Evolutionary conservation across 2,329 filamentous ascomycete genomes (phyloP), one percentile per base, ranked within the genome.

Genomic region (Beauveria caledonica): DNA sequence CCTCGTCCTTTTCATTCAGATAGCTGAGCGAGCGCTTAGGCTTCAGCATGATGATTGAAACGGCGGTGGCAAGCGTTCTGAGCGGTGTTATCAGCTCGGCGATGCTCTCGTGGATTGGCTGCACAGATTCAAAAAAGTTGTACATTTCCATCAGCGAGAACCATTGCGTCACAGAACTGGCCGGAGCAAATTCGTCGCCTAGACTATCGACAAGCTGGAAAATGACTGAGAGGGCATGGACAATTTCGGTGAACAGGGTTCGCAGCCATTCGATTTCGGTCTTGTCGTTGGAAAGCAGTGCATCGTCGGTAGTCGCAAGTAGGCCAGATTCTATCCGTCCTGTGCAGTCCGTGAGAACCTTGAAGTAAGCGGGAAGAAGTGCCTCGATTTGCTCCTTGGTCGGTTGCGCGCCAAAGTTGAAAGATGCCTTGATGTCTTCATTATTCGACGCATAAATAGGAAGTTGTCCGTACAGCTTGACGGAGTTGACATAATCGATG

Each of bases 1-100:
- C 74, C 36, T 76, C 72, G 62, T 75, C 73, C 61, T 72, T 68
- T 54, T 75, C 73, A 1, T 70, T 69, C 33, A 76, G 65, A 61
- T 75, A 76, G 1, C 68, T 71, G 56, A 85, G 75, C 39, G 87
- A 81, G 36, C 78, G 76, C 17, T 78, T 75, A 5, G 90, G 76
- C 64, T 89, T 90, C 36, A 96, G 77, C 8, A 95, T 79, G 8
- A 84, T 80, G 42, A 95, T 73, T 0, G 89, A 93, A 40, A 90
- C 82, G 11, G 88, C 79, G 25, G 86, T 85, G 5, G 86, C 81
- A 36, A 95, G 77, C 13, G 86, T 83, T 68, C 90, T 89, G 15
- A 94, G 74, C 0, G 88, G 83, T 54, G 82, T 71, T 27, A 84
- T 71, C n/a, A 89, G 71, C 60, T 82, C 80, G 1, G 72, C 69